Base-by-base conservation (phyloP, 2,329 filamentous ascomycete species). In the Ophiosphaerella narmari region DNA sequence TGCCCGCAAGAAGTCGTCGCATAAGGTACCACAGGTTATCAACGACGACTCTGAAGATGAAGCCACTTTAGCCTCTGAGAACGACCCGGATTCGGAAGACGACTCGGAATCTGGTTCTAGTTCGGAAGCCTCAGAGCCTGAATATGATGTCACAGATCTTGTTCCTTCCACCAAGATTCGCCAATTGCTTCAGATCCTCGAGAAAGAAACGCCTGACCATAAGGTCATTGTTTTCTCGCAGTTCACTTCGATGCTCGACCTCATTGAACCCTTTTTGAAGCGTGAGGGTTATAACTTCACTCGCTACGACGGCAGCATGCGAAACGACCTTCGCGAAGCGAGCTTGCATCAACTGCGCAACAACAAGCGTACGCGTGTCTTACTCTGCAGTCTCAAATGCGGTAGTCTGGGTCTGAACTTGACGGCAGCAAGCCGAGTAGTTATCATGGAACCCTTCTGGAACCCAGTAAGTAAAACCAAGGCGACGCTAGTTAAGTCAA, bases 141-240 rank as follows among this genome's bases (percentile, higher is more conserved):
- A 63, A n/a, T 71, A 72, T 50, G 66, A 74, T 38, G 74, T 78
- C 44, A 77, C 78, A 24, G 77, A 80, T 21, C 76, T 79, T 9
- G 77, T 84, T 23, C 82, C 86, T 2, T 99, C 94, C 0, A 93
- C 94, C 63, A 99, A 99, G 77, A 95, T 99, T 65, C 86, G 88
- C 38, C 86, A 94, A 62, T 82, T 97, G 16, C 83, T 96, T 66
- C 81, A 85, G 53, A 89, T 99, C 43, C 83, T 99, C 7, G 83
- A 86, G 57, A 84, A 84, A 38, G 94, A 99, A 73, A 86, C 86
- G 0, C 78, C 81, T 1, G 81, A 91, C 52, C 90, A 96, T 81
- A 99, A 99, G 71, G 96, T 96, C 69, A 99, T 99, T 65, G 91
- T 99, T 57, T 99, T 99, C 75, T 96, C 91, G 1, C 91, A 97